Conservation (phyloP, 257 asterid species). For the Leonotis leonurus region DNA sequence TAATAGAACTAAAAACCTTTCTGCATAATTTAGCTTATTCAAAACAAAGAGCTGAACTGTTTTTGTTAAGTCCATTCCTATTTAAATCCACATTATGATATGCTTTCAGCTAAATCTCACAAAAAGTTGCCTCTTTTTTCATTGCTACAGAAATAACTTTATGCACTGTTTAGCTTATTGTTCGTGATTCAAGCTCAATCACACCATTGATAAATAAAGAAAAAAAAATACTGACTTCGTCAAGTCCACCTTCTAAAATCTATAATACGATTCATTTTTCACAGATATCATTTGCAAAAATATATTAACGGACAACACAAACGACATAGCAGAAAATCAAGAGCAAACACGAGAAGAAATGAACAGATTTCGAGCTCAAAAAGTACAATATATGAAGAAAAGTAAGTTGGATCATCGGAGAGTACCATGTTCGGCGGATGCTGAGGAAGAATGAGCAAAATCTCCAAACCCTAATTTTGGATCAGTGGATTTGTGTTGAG, state of each 20-base stretch:
- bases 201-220: too few relatives aligned
- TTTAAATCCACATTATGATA: too few relatives aligned
- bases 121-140: background rate
- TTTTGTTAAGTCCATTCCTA: too few relatives aligned
- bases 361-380: background rate
- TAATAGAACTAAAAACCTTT: background rate
- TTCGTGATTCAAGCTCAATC: background rate
- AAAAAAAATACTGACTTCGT: background rate
- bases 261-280: background rate
- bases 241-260: background rate
- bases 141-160: background rate
- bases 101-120: too few relatives aligned
- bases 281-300: background rate
- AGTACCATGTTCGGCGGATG: constrained; percentile 17
- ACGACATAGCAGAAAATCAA: background rate
- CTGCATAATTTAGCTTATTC: background rate
- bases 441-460: background rate
- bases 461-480: constrained; percentile 10
- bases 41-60: too few relatives aligned
- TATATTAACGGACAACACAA: background rate
- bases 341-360: background rate
- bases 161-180: background rate
- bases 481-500: background rate
- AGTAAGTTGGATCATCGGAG: background rate
- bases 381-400: background rate